These are phyloP conservation scores for Ustilago bromivora DNA, from an alignment of 1,284 basidiomycete species.

Conservation along the genomic window DNA sequence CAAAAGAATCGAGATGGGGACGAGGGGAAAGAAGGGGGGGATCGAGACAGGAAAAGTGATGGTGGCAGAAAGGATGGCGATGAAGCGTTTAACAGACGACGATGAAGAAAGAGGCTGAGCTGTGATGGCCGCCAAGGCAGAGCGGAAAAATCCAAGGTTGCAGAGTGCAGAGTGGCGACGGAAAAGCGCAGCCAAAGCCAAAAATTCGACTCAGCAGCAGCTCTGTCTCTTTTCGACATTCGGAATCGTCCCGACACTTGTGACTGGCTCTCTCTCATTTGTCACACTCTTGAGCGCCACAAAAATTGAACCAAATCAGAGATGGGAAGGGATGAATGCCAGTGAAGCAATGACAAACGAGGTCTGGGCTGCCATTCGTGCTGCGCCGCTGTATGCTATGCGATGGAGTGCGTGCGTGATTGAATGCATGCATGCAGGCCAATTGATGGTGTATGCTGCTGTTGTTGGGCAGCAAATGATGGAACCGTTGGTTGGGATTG, in stretches of 20 bases:
- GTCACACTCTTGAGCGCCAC: slow-evolving; percentile 4
- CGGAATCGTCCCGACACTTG: background rate
- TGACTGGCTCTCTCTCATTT: background rate
- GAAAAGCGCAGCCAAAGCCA: background rate
- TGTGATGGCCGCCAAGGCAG: background rate
- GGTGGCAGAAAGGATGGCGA: slow-evolving; percentile 19
- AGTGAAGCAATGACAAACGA: background rate
- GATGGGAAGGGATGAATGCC: background rate
- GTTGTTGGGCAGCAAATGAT: background rate
- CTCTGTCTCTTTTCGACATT: background rate
- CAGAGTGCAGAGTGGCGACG: background rate
- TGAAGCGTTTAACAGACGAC: slow-evolving; percentile 6
- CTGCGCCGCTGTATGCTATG: slow-evolving; percentile 2
- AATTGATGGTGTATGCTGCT: background rate
- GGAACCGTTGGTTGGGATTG: background rate
- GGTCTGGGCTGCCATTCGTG: slow-evolving; percentile 9
- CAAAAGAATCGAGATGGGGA: slow-evolving; percentile 8
- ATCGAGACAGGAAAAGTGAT: slow-evolving; percentile 20
- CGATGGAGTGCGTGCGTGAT: background rate
- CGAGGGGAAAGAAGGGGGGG: background rate
- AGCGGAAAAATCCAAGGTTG: background rate
- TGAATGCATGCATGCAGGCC: background rate
- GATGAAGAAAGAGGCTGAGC: slow-evolving; percentile 10
- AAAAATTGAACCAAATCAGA: background rate
- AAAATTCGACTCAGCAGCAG: slow-evolving; percentile 1